Evolutionary conservation across 306 rosid species (phyloP), one percentile per base, ranked within the genome.

Genomic region (Cicer judaicum): DNA sequence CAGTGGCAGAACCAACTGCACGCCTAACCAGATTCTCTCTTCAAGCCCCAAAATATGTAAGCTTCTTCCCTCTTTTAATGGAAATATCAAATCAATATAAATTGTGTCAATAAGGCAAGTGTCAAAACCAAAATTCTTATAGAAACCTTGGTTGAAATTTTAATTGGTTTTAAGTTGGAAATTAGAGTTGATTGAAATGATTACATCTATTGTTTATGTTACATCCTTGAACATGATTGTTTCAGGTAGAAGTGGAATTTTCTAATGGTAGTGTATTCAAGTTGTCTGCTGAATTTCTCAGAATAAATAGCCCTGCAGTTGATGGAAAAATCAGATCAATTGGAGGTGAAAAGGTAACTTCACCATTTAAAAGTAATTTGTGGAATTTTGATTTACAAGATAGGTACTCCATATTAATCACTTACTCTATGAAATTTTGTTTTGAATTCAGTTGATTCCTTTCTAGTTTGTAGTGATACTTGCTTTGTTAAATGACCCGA

Each of bases 221-320:
- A 36, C 50, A 44, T 24, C 9, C 67, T 59, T 68, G 0, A 18
- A n/a, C 7, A 38, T 77, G 36, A 54, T 47, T 68, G 76, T 70
- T 83, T 82, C 82, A 93, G 97, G 93, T 89, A 46, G 92, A 89
- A 73, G 88, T 89, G 50, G 88, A 74, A 84, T 93, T 87, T 78
- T 68, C 79, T 13, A 70, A 88, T 84, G 93, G 97, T 16, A 81
- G 68, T 56, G 75, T 56, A 19, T 93, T 91, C 83, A 89, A 79
- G 52, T 73, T 93, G 70, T 85, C 98, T 16, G 93, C 98, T 73
- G 98, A 93, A 44, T 91, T 90, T 81, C 86, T 93, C 50, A 88
- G 98, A 88, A 75, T 91, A 42, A 73, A 79, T 54, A 93, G 98
- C 74, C 98, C 96, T 12, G 97, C 98, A 55, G 97, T 79, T 84